Base-by-base conservation (phyloP, 352 stramenopile genomes). In the Pythium rhizo-oryzae region DNA sequence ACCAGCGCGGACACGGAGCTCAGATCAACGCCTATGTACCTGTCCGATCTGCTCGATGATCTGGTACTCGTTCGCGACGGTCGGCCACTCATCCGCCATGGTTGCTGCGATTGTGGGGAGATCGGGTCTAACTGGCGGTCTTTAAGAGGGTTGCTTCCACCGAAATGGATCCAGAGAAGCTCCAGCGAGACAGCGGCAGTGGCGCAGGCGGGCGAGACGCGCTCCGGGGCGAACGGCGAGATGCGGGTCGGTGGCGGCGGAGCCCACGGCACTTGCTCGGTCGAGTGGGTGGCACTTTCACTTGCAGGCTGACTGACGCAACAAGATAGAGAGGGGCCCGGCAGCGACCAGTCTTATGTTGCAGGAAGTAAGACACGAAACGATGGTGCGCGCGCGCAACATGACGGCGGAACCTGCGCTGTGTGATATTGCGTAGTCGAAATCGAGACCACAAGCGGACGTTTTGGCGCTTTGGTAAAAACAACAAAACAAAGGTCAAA, bases 21-120 rank as follows among this genome's bases (percentile, higher is more conserved):
- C 11, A 18, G 1, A 18, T 9, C 37, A 18, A 4, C 37, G 35
- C n/a, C 37, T n/a, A 15, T 44, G 33, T 28, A 93, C 85, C 84
- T 93, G 89, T 65, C 89, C 89, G 46, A 96, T 93, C 72, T 96
- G 87, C 77, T 96, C 89, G 66, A 95, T 94, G 76, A 96, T 90
- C 69, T 94, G 77, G 78, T 96, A 96, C 70, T 95, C 89, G 62
- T 76, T 76, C 60, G 87, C 89, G 28, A 80, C 76, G 9, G 87
- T 95, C 62, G 89, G 89, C 89, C 89, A 96, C 74, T 96, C 89
- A 64, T 94, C 85, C 63, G 81, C 78, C 86, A 94, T 94, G 68
- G 60, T 21, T 66, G 59, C 49, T 41, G 30, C 51, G 49, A 19
- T 9, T 16, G 56, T 37, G 56, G 37, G 43, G 21, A n/a, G 33